Conservation (phyloP, 345 rosid species). For the Aethionema arabicum region DNA sequence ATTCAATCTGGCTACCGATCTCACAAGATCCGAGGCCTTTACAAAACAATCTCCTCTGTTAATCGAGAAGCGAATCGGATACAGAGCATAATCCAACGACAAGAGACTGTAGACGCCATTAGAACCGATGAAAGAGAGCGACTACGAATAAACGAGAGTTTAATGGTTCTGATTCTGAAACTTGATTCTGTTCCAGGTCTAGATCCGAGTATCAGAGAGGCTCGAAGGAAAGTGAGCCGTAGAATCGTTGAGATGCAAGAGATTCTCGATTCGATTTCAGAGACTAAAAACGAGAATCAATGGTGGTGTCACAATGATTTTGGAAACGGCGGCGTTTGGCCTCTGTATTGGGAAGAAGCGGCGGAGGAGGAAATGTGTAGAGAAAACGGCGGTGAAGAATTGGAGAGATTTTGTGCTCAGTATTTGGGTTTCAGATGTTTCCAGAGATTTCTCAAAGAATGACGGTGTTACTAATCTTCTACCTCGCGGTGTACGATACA, state of each 20-base stretch:
- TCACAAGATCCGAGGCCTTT: slow-evolving; percentile 53
- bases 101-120: slow-evolving; percentile 80
- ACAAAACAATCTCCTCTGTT: slow-evolving; percentile 52
- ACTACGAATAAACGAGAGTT: slow-evolving; percentile 69
- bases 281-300: slow-evolving; percentile 34
- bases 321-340: slow-evolving; percentile 36
- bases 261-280: slow-evolving; percentile 64
- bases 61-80: slow-evolving; percentile 55
- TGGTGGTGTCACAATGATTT: slow-evolving; percentile 29
- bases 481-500: slow-evolving; percentile 11
- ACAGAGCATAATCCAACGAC: slow-evolving; percentile 68
- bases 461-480: slow-evolving; percentile 17
- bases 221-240: slow-evolving; percentile 82
- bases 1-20: slow-evolving; percentile 75
- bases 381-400: slow-evolving; percentile 77
- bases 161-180: slow-evolving; percentile 73
- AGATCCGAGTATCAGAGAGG: slow-evolving; percentile 67
- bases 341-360: slow-evolving; percentile 53
- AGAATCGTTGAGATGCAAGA: slow-evolving; percentile 85
- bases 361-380: slow-evolving; percentile 61
- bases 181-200: slow-evolving; percentile 85
- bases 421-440: slow-evolving; percentile 85
- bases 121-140: slow-evolving; percentile 62
- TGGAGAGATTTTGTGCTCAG: slow-evolving; percentile 83
- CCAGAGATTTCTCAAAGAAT: slow-evolving; percentile 70